These are phyloP conservation scores for Rhododendron griersonianum DNA, from an alignment of 148 eudicot species.

Conservation along the genomic window DNA sequence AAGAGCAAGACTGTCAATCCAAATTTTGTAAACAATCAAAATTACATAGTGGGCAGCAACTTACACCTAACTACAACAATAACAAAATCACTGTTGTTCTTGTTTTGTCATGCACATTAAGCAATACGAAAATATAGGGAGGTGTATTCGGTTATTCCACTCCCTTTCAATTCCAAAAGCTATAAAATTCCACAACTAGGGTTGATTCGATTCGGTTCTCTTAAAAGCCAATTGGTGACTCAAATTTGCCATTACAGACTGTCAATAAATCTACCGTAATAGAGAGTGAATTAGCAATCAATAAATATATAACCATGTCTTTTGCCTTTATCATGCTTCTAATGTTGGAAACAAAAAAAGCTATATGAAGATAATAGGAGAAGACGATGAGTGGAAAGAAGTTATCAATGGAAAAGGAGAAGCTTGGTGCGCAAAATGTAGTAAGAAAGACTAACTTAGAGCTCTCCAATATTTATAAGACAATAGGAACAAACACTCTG, in stretches of 20 bases:
- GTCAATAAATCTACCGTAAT: not conserved
- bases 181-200: not conserved
- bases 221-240: not conserved
- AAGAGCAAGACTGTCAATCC: not conserved
- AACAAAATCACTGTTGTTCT: not conserved
- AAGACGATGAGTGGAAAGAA: not conserved
- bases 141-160: not conserved
- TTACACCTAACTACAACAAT: not conserved
- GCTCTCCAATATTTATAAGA: not conserved
- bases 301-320: not conserved
- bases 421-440: not conserved
- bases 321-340: not conserved
- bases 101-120: not conserved
- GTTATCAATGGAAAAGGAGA: not conserved
- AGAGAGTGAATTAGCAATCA: not conserved
- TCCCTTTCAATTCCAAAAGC: not conserved
- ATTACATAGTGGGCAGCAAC: not conserved
- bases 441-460: not conserved
- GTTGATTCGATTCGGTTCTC: not conserved
- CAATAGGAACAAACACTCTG: not conserved
- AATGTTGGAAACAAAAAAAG: not conserved
- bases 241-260: not conserved
- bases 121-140: not conserved
- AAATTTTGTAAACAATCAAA: not conserved
- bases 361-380: not conserved